Base-by-base conservation (phyloP, 2,329 filamentous ascomycete species). In the Aurifilum marmelostoma region DNA sequence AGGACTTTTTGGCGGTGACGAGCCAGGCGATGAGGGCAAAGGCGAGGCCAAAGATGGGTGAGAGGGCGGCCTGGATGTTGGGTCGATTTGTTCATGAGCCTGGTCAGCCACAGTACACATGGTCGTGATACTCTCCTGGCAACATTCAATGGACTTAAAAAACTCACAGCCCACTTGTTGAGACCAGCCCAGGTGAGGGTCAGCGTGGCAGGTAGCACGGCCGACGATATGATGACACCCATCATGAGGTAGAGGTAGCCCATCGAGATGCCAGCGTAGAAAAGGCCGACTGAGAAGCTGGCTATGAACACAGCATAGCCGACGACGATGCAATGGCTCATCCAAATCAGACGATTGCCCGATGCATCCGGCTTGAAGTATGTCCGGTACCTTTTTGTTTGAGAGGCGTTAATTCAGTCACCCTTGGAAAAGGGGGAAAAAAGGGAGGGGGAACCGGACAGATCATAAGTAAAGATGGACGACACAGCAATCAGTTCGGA, bases 231-330 rank as follows among this genome's bases (percentile, higher is more conserved):
- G 75, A 97, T 92, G 64, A 94, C 92, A 9, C 94, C 94, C 94
- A 97, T 97, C 76, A 97, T 87, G 1, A 97, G 83, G 76, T 97
- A 97, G 3, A 97, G 84, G 75, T 94, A 97, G 14, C 93, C 94
- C 92, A 97, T 96, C 14, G 88, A 91, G 71, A 97, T 91, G 27
- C 91, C 90, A 1, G 88, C 89, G 72, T 92, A 91, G 77, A 83
- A 88, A 0, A 96, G 86, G 0, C 92, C 93, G 0, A 92, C 92
- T 0, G 90, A 90, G 79, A 97, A 93, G 1, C 83, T 87, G 18
- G 92, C 92, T 83, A 97, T 95, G 74, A 92, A 84, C 27, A 94
- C 73, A 0, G 92, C 91, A 75, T 94, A 97, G 18, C 75, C 74
- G 0, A 89, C 83, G 52, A 96, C 94, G 75, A 89, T 88, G 47